Base-by-base conservation (phyloP, 2,329 filamentous ascomycete species). In the Ophiostoma perfectum region DNA sequence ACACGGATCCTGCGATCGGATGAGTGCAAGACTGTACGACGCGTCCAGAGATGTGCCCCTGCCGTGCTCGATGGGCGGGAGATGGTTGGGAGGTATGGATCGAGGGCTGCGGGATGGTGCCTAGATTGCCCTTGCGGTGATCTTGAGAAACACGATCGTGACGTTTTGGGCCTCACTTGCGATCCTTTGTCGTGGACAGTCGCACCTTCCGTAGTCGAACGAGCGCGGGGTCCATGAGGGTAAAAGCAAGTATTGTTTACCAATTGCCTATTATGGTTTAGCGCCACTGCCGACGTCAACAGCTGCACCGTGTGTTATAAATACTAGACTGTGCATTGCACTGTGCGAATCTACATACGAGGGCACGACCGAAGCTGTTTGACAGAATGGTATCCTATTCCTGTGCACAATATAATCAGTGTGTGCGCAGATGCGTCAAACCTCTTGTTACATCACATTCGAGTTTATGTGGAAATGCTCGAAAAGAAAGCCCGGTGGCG, bases 191-290 rank as follows among this genome's bases (percentile, higher is more conserved):
- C 60, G 38, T 42, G 16, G 14, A 63, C 60, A 6, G 60, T 63
- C 60, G 60, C 60, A 63, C 16, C 39, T 42, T 44, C 39, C 55
- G 2, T 41, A 41, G 14, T 36, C n/a, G 11, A 8, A 42, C 18
- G 58, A 62, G 36, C 36, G 58, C 39, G 60, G 60, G 60, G 60
- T 39, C 39, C 52, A 38, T 18, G 52, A 58, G 52, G 27, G 55
- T 11, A 60, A 38, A 60, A 38, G 55, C 6, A 12, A 60, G 36
- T 18, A 18, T 60, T 60, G 64, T 65, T 65, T 65, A 65, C 64
- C 45, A 65, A 65, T 65, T 65, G 11, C 64, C 64, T 36, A 8
- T 36, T 47, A 44, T 36, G 18, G 42, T 42, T 27, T 64, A 64
- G 63, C 27, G 16, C 41, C 39, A 64, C 60, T 6, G 18, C 3